Percentiles rank a stretch among this genome's conserved stretches.
Conservation (phyloP, 164 flowering plant genomes). For the Protea cynaroides region DNA sequence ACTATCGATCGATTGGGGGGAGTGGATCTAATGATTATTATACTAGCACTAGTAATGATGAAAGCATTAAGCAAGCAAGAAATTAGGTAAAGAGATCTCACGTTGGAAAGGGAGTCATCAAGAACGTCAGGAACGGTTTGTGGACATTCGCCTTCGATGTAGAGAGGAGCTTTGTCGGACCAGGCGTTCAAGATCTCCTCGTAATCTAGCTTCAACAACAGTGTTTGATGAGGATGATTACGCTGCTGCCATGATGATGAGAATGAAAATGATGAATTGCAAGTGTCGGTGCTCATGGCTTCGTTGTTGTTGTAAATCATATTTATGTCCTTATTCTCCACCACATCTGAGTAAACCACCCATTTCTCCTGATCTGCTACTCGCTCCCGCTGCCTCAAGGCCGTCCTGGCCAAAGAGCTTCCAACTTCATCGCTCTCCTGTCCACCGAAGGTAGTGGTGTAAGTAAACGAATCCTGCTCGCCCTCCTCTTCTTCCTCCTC, state of each 20-base stretch:
- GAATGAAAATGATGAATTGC: background rate
- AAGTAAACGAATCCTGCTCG: slow-evolving; percentile 4
- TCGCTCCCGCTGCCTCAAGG: slow-evolving; percentile 47
- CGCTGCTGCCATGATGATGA: background rate
- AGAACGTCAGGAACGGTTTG: slow-evolving; percentile 62
- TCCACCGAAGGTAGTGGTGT: background rate
- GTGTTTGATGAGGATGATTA: slow-evolving; percentile 4
- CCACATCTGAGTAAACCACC: slow-evolving; percentile 55
- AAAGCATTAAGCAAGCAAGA: background rate
- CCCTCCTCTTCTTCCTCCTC: slow-evolving; percentile 11
- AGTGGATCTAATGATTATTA: background rate
- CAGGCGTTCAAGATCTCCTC: slow-evolving; percentile 67
- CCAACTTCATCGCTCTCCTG: slow-evolving; percentile 19
- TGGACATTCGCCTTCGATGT: slow-evolving; percentile 33
- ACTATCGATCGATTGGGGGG: background rate
- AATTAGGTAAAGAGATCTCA: slow-evolving; percentile 9
- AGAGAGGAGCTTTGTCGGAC: slow-evolving; percentile 67
- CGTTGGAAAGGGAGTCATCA: slow-evolving; percentile 21
- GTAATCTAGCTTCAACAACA: slow-evolving; percentile 77
- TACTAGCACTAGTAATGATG: background rate
- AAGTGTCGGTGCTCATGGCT: no score
- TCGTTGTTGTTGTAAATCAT: no score
- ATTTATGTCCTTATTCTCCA: slow-evolving; percentile 41
- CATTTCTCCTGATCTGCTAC: slow-evolving; percentile 48
- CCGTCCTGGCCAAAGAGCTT: slow-evolving; percentile 34